phyloP scores from a whole-genome alignment of 371 early-diverging fungal genomes.

The Mucor piriformis region DNA sequence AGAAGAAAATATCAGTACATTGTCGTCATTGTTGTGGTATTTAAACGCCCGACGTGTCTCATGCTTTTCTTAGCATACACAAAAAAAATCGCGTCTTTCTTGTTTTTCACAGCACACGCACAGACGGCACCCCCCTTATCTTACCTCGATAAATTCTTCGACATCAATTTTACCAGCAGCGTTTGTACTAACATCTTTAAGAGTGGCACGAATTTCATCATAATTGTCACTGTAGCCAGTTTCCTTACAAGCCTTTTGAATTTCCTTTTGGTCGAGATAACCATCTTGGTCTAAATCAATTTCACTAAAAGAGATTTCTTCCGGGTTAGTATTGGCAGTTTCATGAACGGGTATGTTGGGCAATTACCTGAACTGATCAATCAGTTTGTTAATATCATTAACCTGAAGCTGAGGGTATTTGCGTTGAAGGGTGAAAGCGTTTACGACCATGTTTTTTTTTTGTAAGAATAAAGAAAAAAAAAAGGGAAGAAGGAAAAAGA shows the following conservation, averaged over 20 bases:
- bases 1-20: neutral
- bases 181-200: slow-evolving; percentile 74
- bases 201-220: slow-evolving; percentile 75
- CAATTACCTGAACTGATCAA: slow-evolving; percentile 65
- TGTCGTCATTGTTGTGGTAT: slow-evolving; percentile 9
- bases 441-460: slow-evolving; percentile 28
- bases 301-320: slow-evolving; percentile 39
- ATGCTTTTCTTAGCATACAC: slow-evolving; percentile 4
- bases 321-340: neutral
- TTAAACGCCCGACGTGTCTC: slow-evolving; percentile 6
- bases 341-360: neutral
- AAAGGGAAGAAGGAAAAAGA: slow-evolving; percentile 8
- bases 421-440: slow-evolving; percentile 58
- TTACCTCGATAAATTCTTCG: slow-evolving; percentile 85
- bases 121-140: neutral
- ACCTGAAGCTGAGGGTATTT: slow-evolving; percentile 66
- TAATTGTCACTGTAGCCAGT: slow-evolving; percentile 74
- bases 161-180: slow-evolving; percentile 76
- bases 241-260: slow-evolving; percentile 69
- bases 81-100: neutral
- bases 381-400: slow-evolving; percentile 62
- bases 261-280: slow-evolving; percentile 74
- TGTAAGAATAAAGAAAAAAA: neutral
- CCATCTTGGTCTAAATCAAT: slow-evolving; percentile 78
- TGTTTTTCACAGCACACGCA: neutral